These are phyloP conservation scores for Phytophthora constricta DNA, from an alignment of 352 stramenopile genomes.

Conservation along the genomic window DNA sequence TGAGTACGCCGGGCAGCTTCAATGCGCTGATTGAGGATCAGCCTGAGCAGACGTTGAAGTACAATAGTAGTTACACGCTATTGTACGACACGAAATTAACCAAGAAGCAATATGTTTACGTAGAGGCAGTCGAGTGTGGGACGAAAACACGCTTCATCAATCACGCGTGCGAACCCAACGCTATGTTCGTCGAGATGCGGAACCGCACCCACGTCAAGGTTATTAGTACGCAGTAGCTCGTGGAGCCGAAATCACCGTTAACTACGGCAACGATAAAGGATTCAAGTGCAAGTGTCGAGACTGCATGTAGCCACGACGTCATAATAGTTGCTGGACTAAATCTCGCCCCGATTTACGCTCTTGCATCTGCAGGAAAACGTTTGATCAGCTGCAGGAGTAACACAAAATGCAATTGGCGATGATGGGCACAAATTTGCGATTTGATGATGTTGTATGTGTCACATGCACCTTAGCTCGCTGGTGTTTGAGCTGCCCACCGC, in stretches of 20 bases:
- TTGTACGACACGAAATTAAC: background rate
- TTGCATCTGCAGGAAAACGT: too few relatives aligned
- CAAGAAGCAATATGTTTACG: constrained; percentile 1
- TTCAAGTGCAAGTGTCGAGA: too few relatives aligned
- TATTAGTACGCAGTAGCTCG: background rate
- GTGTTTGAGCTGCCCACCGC: too few relatives aligned
- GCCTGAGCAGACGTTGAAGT: too few relatives aligned
- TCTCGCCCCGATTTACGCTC: background rate
- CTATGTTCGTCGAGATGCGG: constrained; percentile 12
- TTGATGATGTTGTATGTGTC: too few relatives aligned
- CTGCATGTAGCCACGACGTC: too few relatives aligned
- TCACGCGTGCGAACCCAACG: too few relatives aligned
- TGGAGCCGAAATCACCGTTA: constrained; percentile 7
- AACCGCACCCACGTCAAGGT: constrained; percentile 10
- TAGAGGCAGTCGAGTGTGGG: background rate
- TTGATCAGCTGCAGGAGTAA: too few relatives aligned
- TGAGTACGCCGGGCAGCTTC: constrained; percentile 5
- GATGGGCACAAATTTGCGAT: too few relatives aligned
- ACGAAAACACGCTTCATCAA: constrained; percentile 6
- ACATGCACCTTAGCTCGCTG: too few relatives aligned
- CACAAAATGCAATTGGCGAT: too few relatives aligned
- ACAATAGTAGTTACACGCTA: constrained; percentile 17
- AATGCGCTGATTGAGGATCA: background rate
- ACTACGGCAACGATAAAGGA: constrained; percentile 16
- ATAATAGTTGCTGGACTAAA: constrained; percentile 7